Conservation (phyloP, 192 early-diverging fungal genomes). For the Jimgerdemannia lactiflua region DNA sequence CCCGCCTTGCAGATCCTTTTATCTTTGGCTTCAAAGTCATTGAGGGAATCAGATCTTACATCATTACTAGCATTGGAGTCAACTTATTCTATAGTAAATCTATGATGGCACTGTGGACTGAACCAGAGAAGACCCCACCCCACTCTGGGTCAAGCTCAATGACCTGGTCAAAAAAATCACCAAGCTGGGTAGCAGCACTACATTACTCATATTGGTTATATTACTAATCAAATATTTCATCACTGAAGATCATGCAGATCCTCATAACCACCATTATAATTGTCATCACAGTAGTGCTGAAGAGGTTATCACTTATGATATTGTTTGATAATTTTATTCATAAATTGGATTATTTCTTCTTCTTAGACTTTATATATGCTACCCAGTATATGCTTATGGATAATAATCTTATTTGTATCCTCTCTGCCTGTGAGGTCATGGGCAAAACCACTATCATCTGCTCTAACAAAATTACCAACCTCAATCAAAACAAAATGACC, state of each 20-base stretch:
- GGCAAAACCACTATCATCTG: constrained; percentile 97
- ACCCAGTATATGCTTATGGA: constrained; percentile 96
- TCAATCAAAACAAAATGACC: constrained; percentile 98
- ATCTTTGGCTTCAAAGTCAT: constrained; percentile 91
- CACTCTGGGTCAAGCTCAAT: constrained; percentile 91
- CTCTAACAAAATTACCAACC: constrained; percentile 98
- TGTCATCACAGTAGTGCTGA: constrained; percentile 96
- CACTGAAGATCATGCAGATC: constrained; percentile 64
- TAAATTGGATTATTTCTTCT: not conserved
- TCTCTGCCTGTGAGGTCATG: constrained; percentile 99
- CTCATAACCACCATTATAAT: constrained; percentile 91
- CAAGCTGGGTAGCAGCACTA: constrained; percentile 85
- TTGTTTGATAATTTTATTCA: not conserved
- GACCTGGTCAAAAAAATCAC: constrained; percentile 88
- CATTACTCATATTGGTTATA: constrained; percentile 81
- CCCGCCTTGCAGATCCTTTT: constrained; percentile 64
- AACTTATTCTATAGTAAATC: constrained; percentile 89
- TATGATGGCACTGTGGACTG: constrained; percentile 86
- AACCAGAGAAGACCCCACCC: constrained; percentile 85
- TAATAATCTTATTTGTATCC: constrained; percentile 94
- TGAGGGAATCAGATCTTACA: constrained; percentile 84
- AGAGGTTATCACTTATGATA: constrained; percentile 74
- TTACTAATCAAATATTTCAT: constrained; percentile 87
- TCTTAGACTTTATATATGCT: constrained; percentile 81
- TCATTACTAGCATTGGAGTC: constrained; percentile 81